Evolutionary conservation across 345 rosid genomes (phyloP).

Genomic region (Eutrema yunnanense): DNA sequence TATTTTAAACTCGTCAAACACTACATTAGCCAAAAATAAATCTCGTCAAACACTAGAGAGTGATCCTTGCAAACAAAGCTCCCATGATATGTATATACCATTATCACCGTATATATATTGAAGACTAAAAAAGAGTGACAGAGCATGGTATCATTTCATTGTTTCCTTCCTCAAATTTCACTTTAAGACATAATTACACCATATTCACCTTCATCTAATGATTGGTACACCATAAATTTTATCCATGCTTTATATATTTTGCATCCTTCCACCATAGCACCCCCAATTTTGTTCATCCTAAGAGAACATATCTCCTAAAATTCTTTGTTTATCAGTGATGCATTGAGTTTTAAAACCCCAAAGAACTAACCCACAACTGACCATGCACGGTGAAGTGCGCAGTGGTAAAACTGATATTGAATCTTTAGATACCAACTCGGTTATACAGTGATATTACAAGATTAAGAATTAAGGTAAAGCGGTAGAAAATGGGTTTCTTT

Average conservation of each 20-base stretch:
- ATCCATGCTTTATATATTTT: neutral
- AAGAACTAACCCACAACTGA: neutral
- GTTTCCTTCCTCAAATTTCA: neutral
- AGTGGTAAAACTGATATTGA: neutral
- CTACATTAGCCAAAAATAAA: neutral
- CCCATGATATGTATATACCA: neutral
- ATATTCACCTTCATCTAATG: neutral
- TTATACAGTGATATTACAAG: neutral
- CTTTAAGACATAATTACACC: neutral
- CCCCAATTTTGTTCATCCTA: neutral
- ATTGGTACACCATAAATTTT: neutral
- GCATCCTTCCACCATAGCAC: neutral
- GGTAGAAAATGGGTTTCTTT: neutral
- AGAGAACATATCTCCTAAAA: neutral
- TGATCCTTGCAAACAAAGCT: neutral
- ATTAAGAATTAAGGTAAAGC: neutral
- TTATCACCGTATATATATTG: neutral
- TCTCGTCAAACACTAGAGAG: neutral
- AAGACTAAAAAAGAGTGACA: neutral
- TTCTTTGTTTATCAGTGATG: neutral
- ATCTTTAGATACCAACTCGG: neutral
- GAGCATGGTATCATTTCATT: neutral
- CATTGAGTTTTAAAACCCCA: neutral
- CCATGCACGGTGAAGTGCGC: neutral
- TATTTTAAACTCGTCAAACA: neutral